phyloP scores from a whole-genome alignment of 2,329 filamentous ascomycete genomes.

The Alternaria longipes region DNA sequence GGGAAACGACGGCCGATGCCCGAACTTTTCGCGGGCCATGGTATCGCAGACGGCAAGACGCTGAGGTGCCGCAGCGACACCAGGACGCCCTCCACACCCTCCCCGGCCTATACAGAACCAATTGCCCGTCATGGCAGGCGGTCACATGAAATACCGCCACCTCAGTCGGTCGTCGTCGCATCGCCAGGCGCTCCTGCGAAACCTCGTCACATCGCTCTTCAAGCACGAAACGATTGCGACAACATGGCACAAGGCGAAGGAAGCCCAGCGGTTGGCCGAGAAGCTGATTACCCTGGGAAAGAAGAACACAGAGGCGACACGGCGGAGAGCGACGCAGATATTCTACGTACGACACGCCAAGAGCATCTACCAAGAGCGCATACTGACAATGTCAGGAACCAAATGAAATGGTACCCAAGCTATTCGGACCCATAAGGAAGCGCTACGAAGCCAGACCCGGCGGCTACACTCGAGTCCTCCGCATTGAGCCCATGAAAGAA shows the following conservation, averaged over 20 bases:
- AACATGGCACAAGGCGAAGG: conserved; percentile 96
- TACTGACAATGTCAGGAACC: conserved; percentile 65
- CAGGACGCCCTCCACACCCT: conserved; percentile 13
- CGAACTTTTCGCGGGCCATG: conserved; percentile 35
- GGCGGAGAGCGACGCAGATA: conserved; percentile 77
- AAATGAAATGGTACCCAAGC: conserved; percentile 77
- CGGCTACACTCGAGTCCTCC: conserved; percentile 93
- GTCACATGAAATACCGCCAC: conserved; percentile 86
- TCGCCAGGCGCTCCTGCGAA: conserved; percentile 90
- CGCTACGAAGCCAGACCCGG: conserved; percentile 83
- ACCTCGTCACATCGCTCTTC: conserved; percentile 94
- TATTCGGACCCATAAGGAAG: conserved; percentile 82
- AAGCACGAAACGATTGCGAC: conserved; percentile 93
- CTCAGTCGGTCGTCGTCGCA: conserved; percentile 86
- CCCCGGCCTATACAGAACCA: conserved; percentile 10
- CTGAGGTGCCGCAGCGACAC: conserved; percentile 15
- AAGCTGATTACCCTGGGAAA: conserved; percentile 95
- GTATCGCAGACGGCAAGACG: conserved; percentile 1
- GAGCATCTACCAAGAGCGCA: conserved; percentile 13
- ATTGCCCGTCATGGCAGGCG: conserved; percentile 76
- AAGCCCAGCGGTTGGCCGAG: conserved; percentile 91
- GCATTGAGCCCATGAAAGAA: conserved; percentile 85
- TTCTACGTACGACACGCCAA: conserved; percentile 79
- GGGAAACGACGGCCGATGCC: conserved; percentile 30
- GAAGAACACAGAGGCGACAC: conserved; percentile 85